Evolutionary conservation across 345 rosid genomes (phyloP), one percentile per base, ranked within the genome.

Genomic region (Erodium maritimum): DNA sequence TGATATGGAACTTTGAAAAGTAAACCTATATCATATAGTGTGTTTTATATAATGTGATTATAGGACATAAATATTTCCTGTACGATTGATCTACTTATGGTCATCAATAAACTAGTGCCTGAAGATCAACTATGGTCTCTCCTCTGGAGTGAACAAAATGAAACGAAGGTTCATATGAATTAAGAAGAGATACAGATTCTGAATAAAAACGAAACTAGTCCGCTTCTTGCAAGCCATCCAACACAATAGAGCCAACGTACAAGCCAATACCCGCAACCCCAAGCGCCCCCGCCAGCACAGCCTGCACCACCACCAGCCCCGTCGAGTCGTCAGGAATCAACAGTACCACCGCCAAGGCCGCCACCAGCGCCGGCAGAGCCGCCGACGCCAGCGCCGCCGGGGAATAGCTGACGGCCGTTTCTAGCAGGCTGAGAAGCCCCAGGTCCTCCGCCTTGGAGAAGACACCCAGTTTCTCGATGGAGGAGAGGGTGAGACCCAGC

Each of bases 361-460:
- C 98, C 65, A 85, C 74, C 16, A 81, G n/a, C 18, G 67, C 69
- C 0, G 98, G 98, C 46, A 91, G 75, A 1, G 93, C 56, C 12
- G 89, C 93, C 0, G 98, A 86, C 14, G 98, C 96, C 11, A 91
- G 65, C 2, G 74, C 62, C 0, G 98, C 63, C 0, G 99, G 99
- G 0, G 93, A 84, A 0, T 74, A 77, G 14, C 79, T 67, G 0
- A 81, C 91, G 4, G 67, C 50, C 22, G 79, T 89, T 72, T 88
- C 95, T 25, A 93, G 70, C 60, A 93, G 69, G 66, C 96, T 88
- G 66, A 93, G 75, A 4, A 93, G 78, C 17, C 96, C 95, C 52
- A 93, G 73, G 58, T 88, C 85, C 80, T 91, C 98, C 0, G 99
- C 96, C 71, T 88, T 93, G 4, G 95, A 93, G 63, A 93, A 82